A percentile compares a stretch with the other conserved stretches of the same genome.
phyloP scores from a whole-genome alignment of 1,284 basidiomycete species.

The Filobasidium uniguttulatum region DNA sequence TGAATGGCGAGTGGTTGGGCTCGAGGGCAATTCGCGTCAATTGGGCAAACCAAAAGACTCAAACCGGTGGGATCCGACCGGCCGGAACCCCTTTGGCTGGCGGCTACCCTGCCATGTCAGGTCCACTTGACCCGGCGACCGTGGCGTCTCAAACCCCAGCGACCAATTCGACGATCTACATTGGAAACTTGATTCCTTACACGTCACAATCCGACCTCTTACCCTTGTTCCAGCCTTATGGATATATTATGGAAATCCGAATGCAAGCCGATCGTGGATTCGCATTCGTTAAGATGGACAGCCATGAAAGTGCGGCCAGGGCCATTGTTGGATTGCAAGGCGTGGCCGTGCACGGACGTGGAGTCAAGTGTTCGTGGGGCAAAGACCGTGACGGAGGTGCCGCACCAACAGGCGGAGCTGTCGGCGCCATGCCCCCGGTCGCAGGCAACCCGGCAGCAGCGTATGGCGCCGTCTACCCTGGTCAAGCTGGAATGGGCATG shows the following conservation, averaged over 20 bases:
- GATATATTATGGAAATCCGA: constrained; percentile 92
- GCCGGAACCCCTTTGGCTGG: constrained; percentile 19
- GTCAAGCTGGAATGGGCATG: constrained; percentile 14
- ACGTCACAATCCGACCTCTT: constrained; percentile 90
- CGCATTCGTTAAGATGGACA: constrained; percentile 95
- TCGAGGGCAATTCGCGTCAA: constrained; percentile 96
- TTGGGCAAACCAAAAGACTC: constrained; percentile 97
- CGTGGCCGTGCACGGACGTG: constrained; percentile 84
- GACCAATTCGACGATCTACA: constrained; percentile 91
- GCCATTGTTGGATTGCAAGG: constrained; percentile 92
- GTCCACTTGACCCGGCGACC: constrained; percentile 70
- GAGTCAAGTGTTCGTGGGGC: constrained; percentile 96
- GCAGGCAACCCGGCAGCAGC: constrained; percentile 1
- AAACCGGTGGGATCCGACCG: constrained; percentile 42
- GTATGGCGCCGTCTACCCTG: background rate
- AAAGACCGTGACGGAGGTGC: constrained; percentile 54
- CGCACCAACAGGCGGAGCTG: background rate
- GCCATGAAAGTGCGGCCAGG: constrained; percentile 92
- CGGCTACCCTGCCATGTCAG: constrained; percentile 60
- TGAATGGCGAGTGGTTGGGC: constrained; percentile 99
- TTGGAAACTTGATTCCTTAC: constrained; percentile 93
- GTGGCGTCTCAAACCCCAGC: constrained; percentile 79
- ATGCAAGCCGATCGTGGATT: constrained; percentile 98
- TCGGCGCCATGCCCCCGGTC: background rate
- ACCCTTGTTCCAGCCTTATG: constrained; percentile 90